Base-by-base conservation (phyloP, 2,329 filamentous ascomycete genomes). In the Fusarium scirpi region DNA sequence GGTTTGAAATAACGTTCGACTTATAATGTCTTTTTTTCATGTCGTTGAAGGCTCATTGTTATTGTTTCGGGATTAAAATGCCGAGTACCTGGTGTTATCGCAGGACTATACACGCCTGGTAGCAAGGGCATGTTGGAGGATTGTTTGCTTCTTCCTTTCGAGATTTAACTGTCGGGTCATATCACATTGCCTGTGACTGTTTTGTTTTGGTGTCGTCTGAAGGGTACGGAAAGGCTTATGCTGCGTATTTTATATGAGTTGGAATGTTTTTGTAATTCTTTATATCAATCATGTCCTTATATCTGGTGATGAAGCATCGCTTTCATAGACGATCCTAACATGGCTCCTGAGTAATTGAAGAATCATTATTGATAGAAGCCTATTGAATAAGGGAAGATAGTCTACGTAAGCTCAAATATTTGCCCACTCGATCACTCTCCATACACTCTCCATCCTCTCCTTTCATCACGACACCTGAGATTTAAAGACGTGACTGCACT, bases 191-290 rank as follows among this genome's bases (percentile, higher is more conserved):
- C 44, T 56, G 34, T 34, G 48, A 38, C 25, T 34, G 27, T 27
- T 44, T 38, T 52, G n/a, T 41, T 24, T 43, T 18, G 34, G 32
- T 38, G 18, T 38, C 34, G 34, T 6, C n/a, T 38, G 34, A 40
- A 24, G 30, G 38, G 24, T 16, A 15, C n/a, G 18, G 52, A 63
- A 63, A 69, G 20, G 51, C 53, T 45, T 67, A 41, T 24, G n/a
- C 25, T 25, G 24, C 45, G 32, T 58, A 70, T 67, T 58, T 61
- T 47, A 49, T 18, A 58, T 52, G 34, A 58, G 47, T 55, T 47
- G 32, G 52, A 48, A 63, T 32, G 29, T 10, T 25, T n/a, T 49
- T 45, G 22, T 44, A 32, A 48, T 30, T 8, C 18, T 15, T n/a
- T n/a, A 10, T 45, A 8, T 13, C 1, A 16, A 30, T 7, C 16